Evolutionary conservation across 208 protist genomes (phyloP), one percentile per base, ranked within the genome.

Genomic region (Crithidia brevicula): DNA sequence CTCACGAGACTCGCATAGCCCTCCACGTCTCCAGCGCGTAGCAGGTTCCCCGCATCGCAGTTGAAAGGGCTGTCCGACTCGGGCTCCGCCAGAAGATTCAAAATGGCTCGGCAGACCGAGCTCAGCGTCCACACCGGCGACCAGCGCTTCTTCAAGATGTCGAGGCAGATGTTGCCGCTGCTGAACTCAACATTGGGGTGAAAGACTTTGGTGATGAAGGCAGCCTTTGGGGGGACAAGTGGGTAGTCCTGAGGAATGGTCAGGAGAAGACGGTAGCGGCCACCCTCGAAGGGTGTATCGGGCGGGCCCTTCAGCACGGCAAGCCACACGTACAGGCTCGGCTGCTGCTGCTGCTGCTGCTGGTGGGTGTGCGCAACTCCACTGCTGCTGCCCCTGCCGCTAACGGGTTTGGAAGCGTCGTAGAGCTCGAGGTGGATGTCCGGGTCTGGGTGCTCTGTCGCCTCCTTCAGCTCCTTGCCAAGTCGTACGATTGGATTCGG

Each of bases 101-200:
- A 28, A 52, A 98, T 84, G 4, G 94, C 92, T 8, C 86, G 78
- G 66, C 92, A 97, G 11, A 98, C 89, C 20, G 78, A 85, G n/a
- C 36, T 66, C 22, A 98, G 70, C 18, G 91, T 97, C 93, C 94
- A 98, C 45, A 92, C 94, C 6, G 94, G 94, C 7, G 77, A 89
- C 94, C 94, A 98, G 0, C 71, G 67, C 31, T 61, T 85, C 64
- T 97, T 98, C 28, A 98, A 77, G 59, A 98, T 97, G 57, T 98
- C 94, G 2, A 98, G 72, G 53, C 94, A 98, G 11, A 98, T 90
- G 27, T 89, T 78, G 20, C 94, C 94, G 22, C 65, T 89, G 18
- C 66, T 65, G 67, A 96, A 98, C 72, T 93, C 79, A 6, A 98
- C 86, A 59, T 98, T 98, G 0, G 93, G 92, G 66, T 98, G 94